These are phyloP conservation scores for Microsporum audouinii DNA, from an alignment of 2,329 filamentous ascomycete species.

Conservation along the genomic window DNA sequence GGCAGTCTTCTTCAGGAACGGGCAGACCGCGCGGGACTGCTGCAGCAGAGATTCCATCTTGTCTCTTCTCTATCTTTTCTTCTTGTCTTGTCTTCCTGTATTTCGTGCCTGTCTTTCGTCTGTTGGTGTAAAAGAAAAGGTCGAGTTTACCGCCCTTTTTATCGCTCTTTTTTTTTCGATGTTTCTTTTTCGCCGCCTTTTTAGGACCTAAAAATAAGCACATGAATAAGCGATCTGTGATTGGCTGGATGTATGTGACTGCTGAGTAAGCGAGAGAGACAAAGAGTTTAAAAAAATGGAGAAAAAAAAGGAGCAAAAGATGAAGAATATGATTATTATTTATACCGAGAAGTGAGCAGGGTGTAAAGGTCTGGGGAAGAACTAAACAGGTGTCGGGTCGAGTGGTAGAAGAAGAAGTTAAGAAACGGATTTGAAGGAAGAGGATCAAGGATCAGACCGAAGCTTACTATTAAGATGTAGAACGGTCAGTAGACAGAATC, in stretches of 20 bases:
- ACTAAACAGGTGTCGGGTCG: too few species aligned
- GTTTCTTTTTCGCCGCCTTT: not conserved
- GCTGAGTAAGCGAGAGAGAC: not conserved
- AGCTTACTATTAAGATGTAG: too few species aligned
- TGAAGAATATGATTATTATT: too few species aligned
- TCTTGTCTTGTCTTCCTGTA: not conserved
- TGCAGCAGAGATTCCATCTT: slow-evolving; percentile 86
- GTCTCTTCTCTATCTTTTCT: slow-evolving; percentile 2
- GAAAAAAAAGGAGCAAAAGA: too few species aligned
- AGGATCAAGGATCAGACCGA: not conserved
- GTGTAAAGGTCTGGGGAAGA: too few species aligned
- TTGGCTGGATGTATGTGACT: not conserved
- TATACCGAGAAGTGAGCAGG: too few species aligned
- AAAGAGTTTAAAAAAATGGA: too few species aligned
- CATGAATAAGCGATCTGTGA: not conserved
- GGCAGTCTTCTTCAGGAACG: slow-evolving; percentile 90
- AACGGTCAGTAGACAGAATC: not conserved
- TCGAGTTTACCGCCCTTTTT: not conserved
- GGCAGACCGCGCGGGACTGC: slow-evolving; percentile 93
- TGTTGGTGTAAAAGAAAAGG: not conserved
- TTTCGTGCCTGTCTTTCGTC: not conserved
- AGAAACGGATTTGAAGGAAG: not conserved
- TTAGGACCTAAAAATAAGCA: not conserved
- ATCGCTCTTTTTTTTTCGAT: not conserved
- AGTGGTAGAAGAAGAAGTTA: not conserved